A percentile compares a stretch with the other conserved stretches of the same genome.
phyloP scores from a whole-genome alignment of 1,284 basidiomycete species.

The Ceratobasidium papillatum region DNA sequence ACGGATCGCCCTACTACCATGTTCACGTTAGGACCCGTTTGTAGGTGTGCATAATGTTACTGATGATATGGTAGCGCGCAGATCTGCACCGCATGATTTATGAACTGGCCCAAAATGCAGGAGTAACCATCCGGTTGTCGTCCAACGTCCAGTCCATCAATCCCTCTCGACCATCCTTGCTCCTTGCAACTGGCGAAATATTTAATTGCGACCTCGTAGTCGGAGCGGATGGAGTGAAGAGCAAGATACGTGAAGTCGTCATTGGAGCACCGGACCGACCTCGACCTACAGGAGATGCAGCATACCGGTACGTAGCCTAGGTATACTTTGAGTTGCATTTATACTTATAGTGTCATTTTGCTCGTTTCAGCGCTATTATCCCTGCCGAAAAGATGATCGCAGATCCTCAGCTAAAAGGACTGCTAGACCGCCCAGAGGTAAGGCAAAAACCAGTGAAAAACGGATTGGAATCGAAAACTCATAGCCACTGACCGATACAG shows the following conservation, averaged over 20 bases:
- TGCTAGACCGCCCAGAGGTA: slow-evolving; percentile 40
- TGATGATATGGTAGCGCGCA: slow-evolving; percentile 55
- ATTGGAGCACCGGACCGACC: slow-evolving; percentile 54
- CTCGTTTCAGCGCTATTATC: slow-evolving; percentile 39
- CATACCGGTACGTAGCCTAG: slow-evolving; percentile 49
- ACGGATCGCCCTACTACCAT: slow-evolving; percentile 64
- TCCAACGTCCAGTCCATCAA: slow-evolving; percentile 59
- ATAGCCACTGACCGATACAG: slow-evolving; percentile 30
- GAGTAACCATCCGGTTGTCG: slow-evolving; percentile 58
- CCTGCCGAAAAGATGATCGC: slow-evolving; percentile 39
- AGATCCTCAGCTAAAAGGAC: slow-evolving; percentile 40
- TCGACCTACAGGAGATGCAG: slow-evolving; percentile 62
- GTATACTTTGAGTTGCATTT: not conserved
- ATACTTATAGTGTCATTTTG: not conserved
- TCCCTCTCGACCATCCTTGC: slow-evolving; percentile 52
- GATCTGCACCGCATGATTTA: slow-evolving; percentile 64
- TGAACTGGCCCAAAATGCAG: slow-evolving; percentile 57
- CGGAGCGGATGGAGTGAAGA: slow-evolving; percentile 65
- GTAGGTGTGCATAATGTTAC: not conserved
- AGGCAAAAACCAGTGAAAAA: not conserved
- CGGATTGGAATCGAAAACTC: not conserved
- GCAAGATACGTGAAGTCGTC: slow-evolving; percentile 61
- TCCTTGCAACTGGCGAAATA: slow-evolving; percentile 54
- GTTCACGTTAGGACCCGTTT: slow-evolving; percentile 51
- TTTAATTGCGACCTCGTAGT: slow-evolving; percentile 60